Evolutionary conservation across 768 basidiomycete species (phyloP), one percentile per base, ranked within the genome.

Genomic region (Xerocomus brunneocitrinus): DNA sequence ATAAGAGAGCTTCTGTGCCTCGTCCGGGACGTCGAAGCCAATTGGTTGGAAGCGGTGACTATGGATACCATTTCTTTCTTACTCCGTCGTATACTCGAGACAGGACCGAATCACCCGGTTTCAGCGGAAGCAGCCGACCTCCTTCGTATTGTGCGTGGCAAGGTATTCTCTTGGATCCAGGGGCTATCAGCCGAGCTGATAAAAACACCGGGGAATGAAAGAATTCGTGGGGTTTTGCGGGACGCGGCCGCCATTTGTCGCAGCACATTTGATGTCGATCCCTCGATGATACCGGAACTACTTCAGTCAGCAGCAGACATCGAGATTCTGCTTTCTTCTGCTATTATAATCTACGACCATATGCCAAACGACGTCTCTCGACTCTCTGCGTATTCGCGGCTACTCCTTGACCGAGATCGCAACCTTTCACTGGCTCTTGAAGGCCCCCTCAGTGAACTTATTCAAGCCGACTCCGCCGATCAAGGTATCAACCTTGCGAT

Each of bases 31-130:
- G 58, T 79, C 24, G 58, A 65, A 48, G 66, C 49, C 3, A 79
- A 76, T 48, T 80, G 79, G 79, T 55, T 67, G 46, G 66, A 72
- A 50, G 59, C 56, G 0, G 49, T 62, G 7, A 60, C 70, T 0
- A 59, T 74, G 52, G 51, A 64, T 54, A 74, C 67, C 4, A 63
- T 72, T 22, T 62, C 69, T 1, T 47, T 67, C 27, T 53, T 79
- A 2, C 59, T 63, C 8, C 52, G 58, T 56, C 74, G 78, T 8
- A 50, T 78, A 6, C 60, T 77, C 27, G 60, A 66, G 0, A 65
- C 70, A 10, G 56, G 50, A 12, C 31, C 16, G 2, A 13, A 47
- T 22, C 10, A 41, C 5, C 34, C 39, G 1, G 39, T 74, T n/a
- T 54, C 63, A 8, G 5, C 40, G n/a, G 66, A 49, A 5, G 60